Base-by-base conservation (phyloP, 352 stramenopile species). In the Globisporangium cederbergense region DNA sequence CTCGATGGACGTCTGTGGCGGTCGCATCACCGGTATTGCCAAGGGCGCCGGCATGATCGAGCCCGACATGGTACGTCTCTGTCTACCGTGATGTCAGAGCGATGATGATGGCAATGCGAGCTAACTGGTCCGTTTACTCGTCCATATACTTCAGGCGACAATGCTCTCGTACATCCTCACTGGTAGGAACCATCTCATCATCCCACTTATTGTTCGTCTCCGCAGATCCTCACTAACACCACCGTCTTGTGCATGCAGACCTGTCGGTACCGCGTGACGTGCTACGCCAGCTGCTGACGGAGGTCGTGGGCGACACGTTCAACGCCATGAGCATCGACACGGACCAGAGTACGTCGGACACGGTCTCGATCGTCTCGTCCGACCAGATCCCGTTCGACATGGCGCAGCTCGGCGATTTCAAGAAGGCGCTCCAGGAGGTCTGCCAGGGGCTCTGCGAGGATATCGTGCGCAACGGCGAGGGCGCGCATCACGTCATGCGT, bases 1-100 rank as follows among this genome's bases (percentile, higher is more conserved):
- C 25, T 95, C 86, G 18, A 73, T 77, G 13, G 81, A 96, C 64
- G 80, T 91, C 20, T 93, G 81, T 30, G 88, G 88, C 13, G 89
- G 86, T n/a, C 81, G 94, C 53, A 89, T 99, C 64, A 96, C 98
- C 22, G 97, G 96, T 47, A 98, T 99, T 64, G 97, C 96, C 64
- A 99, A 99, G 76, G 97, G 97, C 14, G 97, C 97, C 10, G 97
- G 97, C 47, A 99, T 99, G 97, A 98, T 99, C 67, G 97, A 99
- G 75, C 97, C 97, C 7, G 96, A 99, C 71, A 98, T 99, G 94
- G 93, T 91, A 16, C 83, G 97, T 79, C 73, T 28, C 20, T 14
- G 7, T 36, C 32, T 8, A 36, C 32, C 32, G 32, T 36, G 32
- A 36, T 36, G 32, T 36, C 32, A 8, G 7, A 36, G 32, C 32